Percentiles rank a stretch among this genome's conserved stretches.
Conservation (phyloP, 192 early-diverging fungal genomes). For the Helicostylum pulchrum region DNA sequence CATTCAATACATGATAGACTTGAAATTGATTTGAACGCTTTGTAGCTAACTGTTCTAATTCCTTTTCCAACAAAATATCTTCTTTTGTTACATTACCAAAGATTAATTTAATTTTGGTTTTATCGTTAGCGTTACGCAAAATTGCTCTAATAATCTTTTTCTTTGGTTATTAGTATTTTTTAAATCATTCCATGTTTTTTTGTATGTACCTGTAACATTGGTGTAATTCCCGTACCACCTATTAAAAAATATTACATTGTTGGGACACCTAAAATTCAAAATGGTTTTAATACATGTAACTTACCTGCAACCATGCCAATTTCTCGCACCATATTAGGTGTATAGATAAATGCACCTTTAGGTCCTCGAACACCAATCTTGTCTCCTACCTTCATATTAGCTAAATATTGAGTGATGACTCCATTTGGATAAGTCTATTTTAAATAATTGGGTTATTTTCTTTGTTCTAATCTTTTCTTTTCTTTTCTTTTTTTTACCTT, state of each 20-base stretch:
- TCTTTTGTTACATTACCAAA: constrained; percentile 67
- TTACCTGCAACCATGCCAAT: constrained; percentile 66
- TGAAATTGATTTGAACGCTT: constrained; percentile 59
- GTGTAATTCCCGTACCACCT: constrained; percentile 75
- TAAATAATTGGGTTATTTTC: not conserved
- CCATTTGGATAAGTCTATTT: constrained; percentile 52
- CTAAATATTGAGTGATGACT: constrained; percentile 49
- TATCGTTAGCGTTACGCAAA: constrained; percentile 53
- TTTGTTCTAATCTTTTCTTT: not conserved
- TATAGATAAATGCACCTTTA: constrained; percentile 57
- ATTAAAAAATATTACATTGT: not conserved
- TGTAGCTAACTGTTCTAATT: constrained; percentile 54
- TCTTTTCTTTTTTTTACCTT: constrained; percentile 38
- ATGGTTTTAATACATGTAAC: not conserved
- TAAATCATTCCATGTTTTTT: not conserved
- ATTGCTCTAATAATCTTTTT: constrained; percentile 57
- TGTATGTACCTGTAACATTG: constrained; percentile 44
- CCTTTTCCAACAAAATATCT: constrained; percentile 63
- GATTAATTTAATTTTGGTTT: constrained; percentile 67
- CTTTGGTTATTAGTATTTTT: constrained; percentile 10
- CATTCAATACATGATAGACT: constrained; percentile 66
- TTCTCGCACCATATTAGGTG: constrained; percentile 57
- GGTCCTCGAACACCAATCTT: constrained; percentile 70
- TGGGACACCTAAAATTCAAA: not conserved
- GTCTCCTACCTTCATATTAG: constrained; percentile 61